These are phyloP conservation scores for Beta corolliflora DNA, from an alignment of 179 eudicot species.

Conservation along the genomic window DNA sequence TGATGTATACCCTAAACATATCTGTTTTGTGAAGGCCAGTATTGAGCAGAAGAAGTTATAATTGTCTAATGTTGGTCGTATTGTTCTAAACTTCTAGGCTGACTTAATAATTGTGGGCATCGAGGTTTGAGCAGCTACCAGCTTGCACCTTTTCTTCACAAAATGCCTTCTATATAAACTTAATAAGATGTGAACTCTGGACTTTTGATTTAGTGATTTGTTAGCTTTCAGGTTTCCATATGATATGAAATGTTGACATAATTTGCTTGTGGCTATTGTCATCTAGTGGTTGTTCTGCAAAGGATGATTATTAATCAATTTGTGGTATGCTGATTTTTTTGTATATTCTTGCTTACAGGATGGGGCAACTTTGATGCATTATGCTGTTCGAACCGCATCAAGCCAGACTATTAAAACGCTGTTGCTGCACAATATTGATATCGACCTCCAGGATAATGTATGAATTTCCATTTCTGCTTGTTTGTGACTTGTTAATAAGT, in stretches of 20 bases:
- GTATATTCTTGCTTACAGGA: slow-evolving; percentile 46
- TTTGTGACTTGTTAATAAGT: neutral
- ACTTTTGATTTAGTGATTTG: neutral
- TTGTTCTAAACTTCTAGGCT: neutral
- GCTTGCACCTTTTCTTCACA: neutral
- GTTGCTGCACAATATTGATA: slow-evolving; percentile 75
- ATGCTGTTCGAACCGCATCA: slow-evolving; percentile 83
- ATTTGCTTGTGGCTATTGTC: neutral
- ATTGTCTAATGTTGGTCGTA: neutral
- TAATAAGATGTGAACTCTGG: neutral
- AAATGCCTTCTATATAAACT: neutral
- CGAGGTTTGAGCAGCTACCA: neutral
- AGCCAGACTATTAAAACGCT: slow-evolving; percentile 75
- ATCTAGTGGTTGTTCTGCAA: neutral
- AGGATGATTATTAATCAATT: neutral
- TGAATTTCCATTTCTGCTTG: slow-evolving; percentile 8
- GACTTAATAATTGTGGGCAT: neutral
- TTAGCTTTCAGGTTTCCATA: neutral
- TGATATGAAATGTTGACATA: neutral
- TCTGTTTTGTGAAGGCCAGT: slow-evolving; percentile 1
- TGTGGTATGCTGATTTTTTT: slow-evolving; percentile 3
- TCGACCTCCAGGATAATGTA: slow-evolving; percentile 86
- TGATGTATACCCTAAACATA: neutral
- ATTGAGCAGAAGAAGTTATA: neutral
- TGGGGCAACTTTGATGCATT: slow-evolving; percentile 95